Evolutionary conservation across 2,329 filamentous ascomycete genomes (phyloP).

Genomic region (Monosporascus sp.): DNA sequence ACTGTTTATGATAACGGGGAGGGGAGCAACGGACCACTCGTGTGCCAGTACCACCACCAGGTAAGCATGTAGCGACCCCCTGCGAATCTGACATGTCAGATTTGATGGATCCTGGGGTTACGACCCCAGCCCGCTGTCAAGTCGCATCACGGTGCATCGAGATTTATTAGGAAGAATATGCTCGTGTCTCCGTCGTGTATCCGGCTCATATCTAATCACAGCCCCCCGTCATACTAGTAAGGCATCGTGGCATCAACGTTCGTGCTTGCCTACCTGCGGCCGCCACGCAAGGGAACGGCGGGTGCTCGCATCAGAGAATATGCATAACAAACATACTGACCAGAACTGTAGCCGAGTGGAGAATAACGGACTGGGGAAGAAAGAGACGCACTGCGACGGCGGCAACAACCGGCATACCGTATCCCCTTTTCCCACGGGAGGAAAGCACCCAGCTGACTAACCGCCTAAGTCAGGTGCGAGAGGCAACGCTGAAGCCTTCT

Average conservation of each 20-base stretch:
- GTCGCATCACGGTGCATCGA: not conserved
- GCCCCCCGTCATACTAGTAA: not conserved
- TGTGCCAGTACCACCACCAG: not conserved
- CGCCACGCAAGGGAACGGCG: not conserved
- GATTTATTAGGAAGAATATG: not conserved
- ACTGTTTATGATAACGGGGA: not conserved
- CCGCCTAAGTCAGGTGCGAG: not conserved
- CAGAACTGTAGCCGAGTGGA: not conserved
- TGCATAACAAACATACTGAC: not conserved
- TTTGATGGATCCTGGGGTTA: not conserved
- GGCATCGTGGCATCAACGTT: not conserved
- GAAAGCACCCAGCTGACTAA: not conserved
- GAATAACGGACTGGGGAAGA: not conserved
- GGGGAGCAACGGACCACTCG: not conserved
- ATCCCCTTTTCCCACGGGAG: not conserved
- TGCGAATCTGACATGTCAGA: constrained; percentile 1
- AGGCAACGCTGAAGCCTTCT: not conserved
- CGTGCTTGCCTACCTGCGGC: not conserved
- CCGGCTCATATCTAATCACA: not conserved
- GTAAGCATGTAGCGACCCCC: not conserved
- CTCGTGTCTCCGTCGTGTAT: not conserved
- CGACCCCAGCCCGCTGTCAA: not conserved
- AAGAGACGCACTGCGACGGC: not conserved
- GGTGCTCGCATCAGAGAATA: not conserved
- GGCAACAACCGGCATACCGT: not conserved